phyloP scores from a whole-genome alignment of 805 yeast species.

The Spathaspora arborariae region DNA sequence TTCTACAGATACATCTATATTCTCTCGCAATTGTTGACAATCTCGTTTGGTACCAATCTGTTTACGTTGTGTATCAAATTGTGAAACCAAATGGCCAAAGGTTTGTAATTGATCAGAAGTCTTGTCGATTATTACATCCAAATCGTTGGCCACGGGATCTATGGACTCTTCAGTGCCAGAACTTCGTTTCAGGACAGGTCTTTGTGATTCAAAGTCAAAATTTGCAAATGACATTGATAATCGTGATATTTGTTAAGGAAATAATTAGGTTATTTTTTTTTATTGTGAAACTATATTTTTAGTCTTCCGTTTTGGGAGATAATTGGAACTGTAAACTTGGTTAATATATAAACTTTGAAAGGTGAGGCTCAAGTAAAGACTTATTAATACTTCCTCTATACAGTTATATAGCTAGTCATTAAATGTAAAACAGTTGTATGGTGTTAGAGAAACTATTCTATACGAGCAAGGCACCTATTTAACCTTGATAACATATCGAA shows the following conservation, averaged over 20 bases:
- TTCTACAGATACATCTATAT: conserved; percentile 28
- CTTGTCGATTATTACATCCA: conserved; percentile 29
- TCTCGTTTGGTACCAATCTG: conserved; percentile 56
- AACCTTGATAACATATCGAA: too few relatives aligned
- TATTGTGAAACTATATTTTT: not conserved
- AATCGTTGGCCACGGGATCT: conserved; percentile 15
- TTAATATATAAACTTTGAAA: too few relatives aligned
- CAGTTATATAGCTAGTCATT: too few relatives aligned
- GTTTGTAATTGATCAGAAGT: conserved; percentile 41
- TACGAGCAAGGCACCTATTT: too few relatives aligned
- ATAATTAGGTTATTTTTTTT: not conserved
- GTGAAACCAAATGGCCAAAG: conserved; percentile 48
- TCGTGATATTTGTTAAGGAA: not conserved
- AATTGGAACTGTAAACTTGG: too few relatives aligned
- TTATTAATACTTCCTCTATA: too few relatives aligned
- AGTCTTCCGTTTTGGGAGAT: not conserved
- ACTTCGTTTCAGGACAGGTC: conserved; percentile 7
- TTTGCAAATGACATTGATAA: conserved; percentile 60
- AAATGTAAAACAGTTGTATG: too few relatives aligned
- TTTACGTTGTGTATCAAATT: conserved; percentile 45
- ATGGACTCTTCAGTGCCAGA: not conserved
- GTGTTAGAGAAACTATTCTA: too few relatives aligned
- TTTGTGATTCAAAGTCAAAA: conserved; percentile 49
- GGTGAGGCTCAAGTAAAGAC: too few relatives aligned
- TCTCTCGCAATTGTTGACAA: conserved; percentile 27